These are phyloP conservation scores for Ogataea minuta DNA, from an alignment of 805 yeast genomes.

Conservation along the genomic window DNA sequence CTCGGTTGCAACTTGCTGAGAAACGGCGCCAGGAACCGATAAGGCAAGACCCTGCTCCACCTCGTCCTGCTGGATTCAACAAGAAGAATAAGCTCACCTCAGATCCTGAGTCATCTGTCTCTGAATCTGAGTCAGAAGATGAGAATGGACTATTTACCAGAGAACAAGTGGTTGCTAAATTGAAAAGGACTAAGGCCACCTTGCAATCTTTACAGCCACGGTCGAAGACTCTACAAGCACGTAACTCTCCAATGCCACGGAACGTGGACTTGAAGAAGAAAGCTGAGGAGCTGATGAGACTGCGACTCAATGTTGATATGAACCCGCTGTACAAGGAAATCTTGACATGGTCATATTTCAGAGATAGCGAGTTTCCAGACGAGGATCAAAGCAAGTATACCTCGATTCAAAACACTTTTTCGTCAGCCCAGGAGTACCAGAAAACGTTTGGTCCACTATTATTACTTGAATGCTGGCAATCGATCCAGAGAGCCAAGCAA, in stretches of 20 bases:
- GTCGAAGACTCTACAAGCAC: slow-evolving; percentile 7
- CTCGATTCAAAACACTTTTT: slow-evolving; percentile 55
- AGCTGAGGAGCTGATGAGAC: slow-evolving; percentile 76
- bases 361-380: slow-evolving; percentile 55
- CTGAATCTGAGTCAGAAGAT: slow-evolving; percentile 35
- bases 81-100: slow-evolving; percentile 22
- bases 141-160: slow-evolving; percentile 41
- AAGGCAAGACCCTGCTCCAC: slow-evolving; percentile 41
- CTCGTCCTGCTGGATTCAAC: slow-evolving; percentile 56
- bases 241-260: slow-evolving; percentile 22
- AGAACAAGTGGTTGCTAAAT: slow-evolving; percentile 33
- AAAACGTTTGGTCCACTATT: slow-evolving; percentile 74
- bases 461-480: slow-evolving; percentile 92
- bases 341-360: slow-evolving; percentile 73
- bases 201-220: slow-evolving; percentile 30
- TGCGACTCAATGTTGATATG: slow-evolving; percentile 73
- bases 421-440: slow-evolving; percentile 62
- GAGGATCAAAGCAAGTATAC: slow-evolving; percentile 37
- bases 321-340: slow-evolving; percentile 70
- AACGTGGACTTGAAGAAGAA: slow-evolving; percentile 44
- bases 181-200: slow-evolving; percentile 26
- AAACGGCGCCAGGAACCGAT: slow-evolving; percentile 21
- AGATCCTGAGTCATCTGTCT: slow-evolving; percentile 17
- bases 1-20: slow-evolving; percentile 27
- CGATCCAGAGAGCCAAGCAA: slow-evolving; percentile 69